phyloP scores from a whole-genome alignment of 495 filamentous ascomycete genomes.

The Trichoderma gamsii region DNA sequence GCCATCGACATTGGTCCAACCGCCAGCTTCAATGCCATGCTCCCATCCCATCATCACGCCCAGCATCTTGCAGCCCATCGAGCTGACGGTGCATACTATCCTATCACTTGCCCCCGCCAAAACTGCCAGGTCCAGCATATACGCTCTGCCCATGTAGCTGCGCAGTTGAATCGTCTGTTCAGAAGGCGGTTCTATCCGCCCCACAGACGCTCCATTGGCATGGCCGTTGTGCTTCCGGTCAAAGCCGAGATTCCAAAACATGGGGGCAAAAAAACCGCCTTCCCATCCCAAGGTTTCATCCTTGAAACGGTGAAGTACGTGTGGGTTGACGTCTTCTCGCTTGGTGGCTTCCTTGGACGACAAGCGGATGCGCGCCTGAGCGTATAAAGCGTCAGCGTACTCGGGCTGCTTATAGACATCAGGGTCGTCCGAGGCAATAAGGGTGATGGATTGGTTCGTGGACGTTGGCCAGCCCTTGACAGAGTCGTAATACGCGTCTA shows the following conservation, averaged over 20 bases:
- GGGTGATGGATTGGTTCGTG: slow-evolving; percentile 38
- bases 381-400: slow-evolving; percentile 42
- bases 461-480: slow-evolving; percentile 28
- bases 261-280: slow-evolving; percentile 62
- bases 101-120: slow-evolving; percentile 53
- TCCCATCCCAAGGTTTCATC: slow-evolving; percentile 68
- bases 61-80: slow-evolving; percentile 58
- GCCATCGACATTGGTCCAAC: slow-evolving; percentile 72
- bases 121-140: slow-evolving; percentile 64
- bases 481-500: slow-evolving; percentile 33
- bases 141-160: slow-evolving; percentile 61
- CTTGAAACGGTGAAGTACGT: slow-evolving; percentile 50
- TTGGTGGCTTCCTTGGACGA: slow-evolving; percentile 50
- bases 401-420: slow-evolving; percentile 55
- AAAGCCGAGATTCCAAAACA: slow-evolving; percentile 62
- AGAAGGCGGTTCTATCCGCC: slow-evolving; percentile 31
- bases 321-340: slow-evolving; percentile 25
- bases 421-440: slow-evolving; percentile 68
- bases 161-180: slow-evolving; percentile 51
- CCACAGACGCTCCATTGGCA: slow-evolving; percentile 18
- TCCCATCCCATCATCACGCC: slow-evolving; percentile 81
- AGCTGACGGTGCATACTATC: slow-evolving; percentile 61
- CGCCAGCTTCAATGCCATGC: slow-evolving; percentile 44
- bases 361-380: slow-evolving; percentile 60
- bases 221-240: slow-evolving; percentile 28